Base-by-base conservation (phyloP, 257 asterid genomes). In the Scutellaria baicalensis region DNA sequence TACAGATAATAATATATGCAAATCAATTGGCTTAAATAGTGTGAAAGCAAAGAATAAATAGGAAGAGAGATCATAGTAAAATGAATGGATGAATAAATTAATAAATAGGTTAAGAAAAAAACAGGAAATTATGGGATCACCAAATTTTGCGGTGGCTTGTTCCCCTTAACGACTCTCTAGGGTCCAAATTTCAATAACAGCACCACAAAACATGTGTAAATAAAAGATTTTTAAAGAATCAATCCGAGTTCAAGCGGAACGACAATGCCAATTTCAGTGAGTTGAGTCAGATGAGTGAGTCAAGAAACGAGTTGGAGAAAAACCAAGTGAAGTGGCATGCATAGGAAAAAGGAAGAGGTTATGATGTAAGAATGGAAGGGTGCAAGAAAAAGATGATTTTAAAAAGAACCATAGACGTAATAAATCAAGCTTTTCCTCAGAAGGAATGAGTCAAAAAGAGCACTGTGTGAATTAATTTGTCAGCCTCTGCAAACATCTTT, bases 141-240 rank as follows among this genome's bases (percentile, higher is more conserved):
- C 84, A 51, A 79, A 66, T 73, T 20, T 54, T 40, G 57, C 81
- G 84, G 80, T 60, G 73, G 49, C 47, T 72, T 78, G 84, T 79
- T 68, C 70, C 83, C 77, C 45, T 9, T 78, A 77, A 74, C 78
- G 82, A 69, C 80, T 73, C 78, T 73, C 43, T 59, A 66, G 66
- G 78, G 80, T 56, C 71, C 85, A 71, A 58, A 13, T 71, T 47
- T 81, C 80, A 10, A 77, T 74, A 71, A 61, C 57, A 80, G 2
- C 10, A 31, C 69, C 48, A 17, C 55, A 57, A 57, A 67, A 59
- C 42, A 59, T 52, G 47, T 36, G 12, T 50, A 18, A 31, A 38
- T 3, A 27, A 27, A 27, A 27, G 2, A 27, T 27, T 27, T 27
- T 27, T 27, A 27, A 27, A 3, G 4, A 27, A 27, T 27, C 3